Base-by-base conservation (phyloP, 345 rosid genomes). In the Boechera divaricarpa region DNA sequence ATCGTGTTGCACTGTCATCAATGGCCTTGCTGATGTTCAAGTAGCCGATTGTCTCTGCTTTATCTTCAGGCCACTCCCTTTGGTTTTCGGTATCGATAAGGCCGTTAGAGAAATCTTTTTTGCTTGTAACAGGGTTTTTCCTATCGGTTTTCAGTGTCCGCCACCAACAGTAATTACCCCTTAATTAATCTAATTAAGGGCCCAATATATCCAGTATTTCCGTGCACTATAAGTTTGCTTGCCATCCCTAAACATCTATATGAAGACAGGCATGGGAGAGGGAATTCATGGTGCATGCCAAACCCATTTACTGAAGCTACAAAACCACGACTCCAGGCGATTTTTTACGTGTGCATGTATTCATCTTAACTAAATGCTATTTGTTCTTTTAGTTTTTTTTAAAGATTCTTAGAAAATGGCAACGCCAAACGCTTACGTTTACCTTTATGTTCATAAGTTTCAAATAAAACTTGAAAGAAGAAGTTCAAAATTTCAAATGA, bases 111-210 rank as follows among this genome's bases (percentile, higher is more conserved):
- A 7, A 48, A 65, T 77, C 7, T 63, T 77, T 35, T 77, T 70
- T 28, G 77, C 72, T 57, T 77, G 81, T 26, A 77, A 77, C 15
- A 63, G 18, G 67, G 10, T 12, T 28, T 71, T 70, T 51, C 81
- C 77, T 8, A 77, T 77, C 9, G 81, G 81, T 7, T 77, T 77
- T 57, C 72, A 64, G 61, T 77, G 81, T 65, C 81, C 81, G 44
- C 75, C 80, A 32, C 7, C 47, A 63, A 18, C 70, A 42, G n/a
- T 15, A 24, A 39, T 9, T 33, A 13, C 10, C 39, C 70, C 75
- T 61, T 51, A 51, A 75, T 45, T 38, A 18, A 28, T 38, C 58
- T 45, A 39, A 10, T 28, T 8, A 29, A 11, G 32, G 56, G 36
- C 58, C 71, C 21, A 63, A 42, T 1, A 42, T 12, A 53, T 73